Evolutionary conservation across 495 filamentous ascomycete species (phyloP), one percentile per base, ranked within the genome.

Genomic region (Neurospora tetrasperma): DNA sequence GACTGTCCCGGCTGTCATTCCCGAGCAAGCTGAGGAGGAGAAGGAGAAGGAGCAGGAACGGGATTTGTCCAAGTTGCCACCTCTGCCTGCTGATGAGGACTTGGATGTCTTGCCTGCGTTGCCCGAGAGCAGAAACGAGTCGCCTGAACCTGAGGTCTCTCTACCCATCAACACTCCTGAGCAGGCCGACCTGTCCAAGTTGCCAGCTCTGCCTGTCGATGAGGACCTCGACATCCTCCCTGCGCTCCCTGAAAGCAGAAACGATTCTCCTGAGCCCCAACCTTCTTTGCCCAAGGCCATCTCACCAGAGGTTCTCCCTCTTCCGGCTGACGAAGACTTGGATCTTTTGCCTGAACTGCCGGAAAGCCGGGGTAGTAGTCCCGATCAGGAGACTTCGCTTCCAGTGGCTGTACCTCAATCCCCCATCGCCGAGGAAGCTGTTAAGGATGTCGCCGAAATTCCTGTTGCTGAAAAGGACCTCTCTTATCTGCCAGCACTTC

Each of bases 1-100:
- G 44, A 35, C 39, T 31, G 14, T 41, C 2, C 16, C 38, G 0
- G n/a, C 20, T 18, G 42, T 42, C 38, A 0, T 27, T 20, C 5
- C 62, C 10, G 42, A 38, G 27, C 3, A 20, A 40, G 41, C 0
- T 16, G 59, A 71, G 4, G 71, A 71, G 27, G 46, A 59, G 6
- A 69, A 75, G 27, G 66, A 59, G 4, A 38, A 76, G n/a, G 69
- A 70, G 41, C 42, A 76, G n/a, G 69, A 70, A 35, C 70, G 70
- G 8, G 75, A 75, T 16, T 71, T 75, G 18, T 43, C 71, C 5
- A 38, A 42, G 4, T 16, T 38, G 54, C 44, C 41, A n/a, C 7
- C 43, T 46, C 7, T 46, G 43, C 43, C 43, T 46, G 43, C n/a
- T n/a, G 43, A 46, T n/a, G 43, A n/a, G 43, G 43, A 46, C 10